phyloP scores from a whole-genome alignment of 2,329 filamentous ascomycete genomes.

The Epichloe gansuensis region DNA sequence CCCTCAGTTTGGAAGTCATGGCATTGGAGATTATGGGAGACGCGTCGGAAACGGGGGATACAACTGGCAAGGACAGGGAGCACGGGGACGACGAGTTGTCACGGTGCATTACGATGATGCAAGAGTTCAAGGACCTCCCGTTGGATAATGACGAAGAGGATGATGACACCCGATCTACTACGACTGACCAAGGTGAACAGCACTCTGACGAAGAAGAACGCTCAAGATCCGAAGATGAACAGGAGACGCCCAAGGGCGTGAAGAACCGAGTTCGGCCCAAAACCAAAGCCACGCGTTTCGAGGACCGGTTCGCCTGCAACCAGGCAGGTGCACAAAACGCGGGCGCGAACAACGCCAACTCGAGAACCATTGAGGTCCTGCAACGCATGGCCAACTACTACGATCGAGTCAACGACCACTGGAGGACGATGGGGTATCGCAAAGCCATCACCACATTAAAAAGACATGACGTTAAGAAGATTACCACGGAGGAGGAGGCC shows the following conservation, averaged over 20 bases:
- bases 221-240: not conserved
- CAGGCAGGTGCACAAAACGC: conserved; percentile 33
- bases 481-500: conserved; percentile 60
- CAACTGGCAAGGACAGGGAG: not conserved
- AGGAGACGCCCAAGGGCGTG: not conserved
- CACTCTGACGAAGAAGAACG: conserved; percentile 1
- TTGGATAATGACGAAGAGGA: conserved; percentile 38
- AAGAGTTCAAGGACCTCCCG: conserved; percentile 45
- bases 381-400: conserved; percentile 73
- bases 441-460: conserved; percentile 63
- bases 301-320: conserved; percentile 43
- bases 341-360: conserved; percentile 52
- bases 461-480: conserved; percentile 48
- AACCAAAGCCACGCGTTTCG: conserved; percentile 22
- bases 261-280: not conserved
- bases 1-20: conserved; percentile 9
- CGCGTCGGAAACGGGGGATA: not conserved
- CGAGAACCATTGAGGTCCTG: conserved; percentile 60
- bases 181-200: conserved; percentile 1
- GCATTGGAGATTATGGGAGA: conserved; percentile 9
- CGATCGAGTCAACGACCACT: conserved; percentile 58
- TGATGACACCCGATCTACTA: conserved; percentile 17
- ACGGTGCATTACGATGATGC: conserved; percentile 49
- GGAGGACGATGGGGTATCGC: conserved; percentile 64
- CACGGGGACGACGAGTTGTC: conserved; percentile 42